Base-by-base conservation (phyloP, 495 filamentous ascomycete genomes). In the Sphaerosporella brunnea region DNA sequence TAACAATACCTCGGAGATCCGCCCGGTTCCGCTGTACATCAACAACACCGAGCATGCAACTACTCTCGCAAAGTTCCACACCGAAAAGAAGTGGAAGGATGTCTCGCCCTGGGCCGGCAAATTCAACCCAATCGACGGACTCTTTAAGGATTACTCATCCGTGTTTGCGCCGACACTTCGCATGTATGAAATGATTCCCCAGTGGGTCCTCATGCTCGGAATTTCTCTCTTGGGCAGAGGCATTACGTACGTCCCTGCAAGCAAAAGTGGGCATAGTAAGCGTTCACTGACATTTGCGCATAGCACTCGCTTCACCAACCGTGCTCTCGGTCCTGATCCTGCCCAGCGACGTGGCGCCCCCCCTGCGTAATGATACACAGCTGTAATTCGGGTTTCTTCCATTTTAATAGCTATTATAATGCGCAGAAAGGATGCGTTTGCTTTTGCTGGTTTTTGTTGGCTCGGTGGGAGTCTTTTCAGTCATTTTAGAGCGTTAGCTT, bases 141-240 rank as follows among this genome's bases (percentile, higher is more conserved):
- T 24, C 16, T 21, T 61, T 20, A 56, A 54, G 37, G 58, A 51
- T 38, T 25, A 41, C 20, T 47, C 50, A 18, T 50, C 58, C 23
- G 47, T 52, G 13, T 23, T 52, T 40, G 50, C 48, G 16, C 36
- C 40, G 20, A 19, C 45, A 5, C 21, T 56, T 15, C 24, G 26
- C 23, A 53, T 51, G 23, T 61, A 53, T 15, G 53, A 61, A 21
- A 21, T 34, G 48, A 15, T 47, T 1, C 34, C 48, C 11, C 34
- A 52, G 41, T 76, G 73, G 73, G 64, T 64, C 7, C 71, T 79
- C 53, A 82, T 95, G 90, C 72, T 96, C 52, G 61, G 70, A 26
- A 74, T 96, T 53, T 83, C 78, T 49, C 75, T 95, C 54, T 59
- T 86, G 51, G 90, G 79, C 69, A 72, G 86, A 55, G 73, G 69